Evolutionary conservation across 768 basidiomycete species (phyloP).

Genomic region (Chalciporus pseudorubinellus): DNA sequence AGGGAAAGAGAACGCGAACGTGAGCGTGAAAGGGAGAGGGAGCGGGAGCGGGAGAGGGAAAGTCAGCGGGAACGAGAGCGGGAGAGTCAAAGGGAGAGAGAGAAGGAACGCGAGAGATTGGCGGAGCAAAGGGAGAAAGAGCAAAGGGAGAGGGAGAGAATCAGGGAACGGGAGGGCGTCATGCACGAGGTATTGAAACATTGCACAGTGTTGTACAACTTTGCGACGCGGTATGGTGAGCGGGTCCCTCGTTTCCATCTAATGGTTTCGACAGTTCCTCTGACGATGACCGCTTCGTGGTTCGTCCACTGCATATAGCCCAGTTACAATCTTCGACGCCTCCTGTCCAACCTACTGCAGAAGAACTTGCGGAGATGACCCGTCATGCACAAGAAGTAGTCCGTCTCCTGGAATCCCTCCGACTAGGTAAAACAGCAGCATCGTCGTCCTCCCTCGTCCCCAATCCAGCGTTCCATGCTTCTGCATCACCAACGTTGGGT

Average conservation of each 20-base stretch:
- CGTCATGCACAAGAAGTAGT: slow-evolving; percentile 64
- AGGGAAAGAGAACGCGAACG: slow-evolving; percentile 19
- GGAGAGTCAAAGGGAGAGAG: slow-evolving; percentile 21
- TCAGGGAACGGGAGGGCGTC: slow-evolving; percentile 20
- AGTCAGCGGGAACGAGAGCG: slow-evolving; percentile 20
- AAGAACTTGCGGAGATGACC: slow-evolving; percentile 69
- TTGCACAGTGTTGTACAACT: slow-evolving; percentile 58
- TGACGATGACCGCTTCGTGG: slow-evolving; percentile 5
- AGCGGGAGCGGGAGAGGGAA: slow-evolving; percentile 19
- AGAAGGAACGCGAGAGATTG: slow-evolving; percentile 23
- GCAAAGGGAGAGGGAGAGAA: slow-evolving; percentile 24
- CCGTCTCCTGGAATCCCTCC: slow-evolving; percentile 52
- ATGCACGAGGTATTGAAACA: slow-evolving; percentile 38
- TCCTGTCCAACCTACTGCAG: slow-evolving; percentile 48
- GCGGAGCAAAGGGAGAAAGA: slow-evolving; percentile 23
- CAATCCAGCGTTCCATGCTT: slow-evolving; percentile 13
- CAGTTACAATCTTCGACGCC: slow-evolving; percentile 43
- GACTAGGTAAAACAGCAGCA: slow-evolving; percentile 21
- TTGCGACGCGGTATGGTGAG: slow-evolving; percentile 68
- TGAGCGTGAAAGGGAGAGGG: slow-evolving; percentile 19
- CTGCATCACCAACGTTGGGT: slow-evolving; percentile 20
- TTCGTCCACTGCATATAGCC: slow-evolving; percentile 15
- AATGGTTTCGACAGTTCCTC: not conserved
- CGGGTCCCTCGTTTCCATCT: not conserved
- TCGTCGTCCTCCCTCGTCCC: slow-evolving; percentile 13